Conservation (phyloP, 2,329 filamentous ascomycete species). For the Pseudogymnoascus verrucosus region DNA sequence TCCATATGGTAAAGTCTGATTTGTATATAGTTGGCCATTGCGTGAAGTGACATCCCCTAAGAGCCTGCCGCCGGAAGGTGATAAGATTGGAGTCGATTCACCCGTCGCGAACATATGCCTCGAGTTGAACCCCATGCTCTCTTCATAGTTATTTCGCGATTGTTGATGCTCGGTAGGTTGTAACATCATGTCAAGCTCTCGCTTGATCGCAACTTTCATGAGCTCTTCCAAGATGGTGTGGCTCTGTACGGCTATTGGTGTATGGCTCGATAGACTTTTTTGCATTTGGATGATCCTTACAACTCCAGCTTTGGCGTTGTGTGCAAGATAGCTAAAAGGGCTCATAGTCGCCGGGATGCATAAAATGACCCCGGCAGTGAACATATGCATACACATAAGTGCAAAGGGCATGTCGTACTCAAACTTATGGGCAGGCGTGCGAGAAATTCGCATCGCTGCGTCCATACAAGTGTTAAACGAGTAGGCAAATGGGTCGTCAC, state of each 20-base stretch:
- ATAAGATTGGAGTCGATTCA: not conserved
- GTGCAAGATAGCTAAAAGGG: slow-evolving; percentile 23
- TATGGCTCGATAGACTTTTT: not conserved
- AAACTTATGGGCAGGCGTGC: slow-evolving; percentile 22
- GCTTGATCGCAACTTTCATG: not conserved
- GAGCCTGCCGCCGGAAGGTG: not conserved
- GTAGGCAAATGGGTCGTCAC: not conserved
- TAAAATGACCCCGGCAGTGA: slow-evolving; percentile 15
- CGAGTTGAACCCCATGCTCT: not conserved
- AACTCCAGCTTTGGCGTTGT: slow-evolving; percentile 26
- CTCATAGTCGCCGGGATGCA: slow-evolving; percentile 26
- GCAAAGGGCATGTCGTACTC: slow-evolving; percentile 17
- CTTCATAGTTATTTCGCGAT: not conserved
- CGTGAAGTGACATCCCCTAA: too few relatives aligned
- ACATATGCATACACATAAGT: not conserved
- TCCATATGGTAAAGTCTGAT: not conserved
- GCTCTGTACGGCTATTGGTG: not conserved
- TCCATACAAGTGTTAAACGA: slow-evolving; percentile 20
- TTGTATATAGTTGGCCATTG: not conserved
- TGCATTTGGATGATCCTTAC: slow-evolving; percentile 23
- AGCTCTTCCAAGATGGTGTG: not conserved
- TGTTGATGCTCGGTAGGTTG: not conserved
- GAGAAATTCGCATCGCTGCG: slow-evolving; percentile 26
- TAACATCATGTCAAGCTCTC: not conserved
- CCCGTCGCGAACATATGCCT: not conserved